Evolutionary conservation across 2,329 filamentous ascomycete species (phyloP), one percentile per base, ranked within the genome.

Genomic region (Cryoendolithus antarcticus): DNA sequence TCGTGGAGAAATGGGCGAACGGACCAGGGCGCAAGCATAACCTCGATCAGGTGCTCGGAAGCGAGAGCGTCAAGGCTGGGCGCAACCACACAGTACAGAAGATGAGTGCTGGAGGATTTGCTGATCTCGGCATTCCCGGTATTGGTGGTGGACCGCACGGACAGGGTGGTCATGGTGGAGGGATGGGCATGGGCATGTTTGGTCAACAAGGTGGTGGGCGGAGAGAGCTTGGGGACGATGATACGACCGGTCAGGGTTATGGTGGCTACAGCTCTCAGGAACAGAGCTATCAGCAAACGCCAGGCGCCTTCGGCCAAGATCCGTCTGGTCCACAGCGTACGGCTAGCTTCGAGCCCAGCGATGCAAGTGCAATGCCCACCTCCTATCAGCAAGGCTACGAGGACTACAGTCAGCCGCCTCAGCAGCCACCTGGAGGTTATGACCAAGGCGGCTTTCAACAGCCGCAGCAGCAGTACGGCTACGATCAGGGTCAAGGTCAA

Each of bases 61-160:
- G 86, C 0, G 78, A 93, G 39, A 86, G 83, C 5, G 91, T 98
- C 43, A 81, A 77, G 54, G 70, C 71, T 6, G 86, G 89, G 33
- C 80, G 79, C 58, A 98, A 96, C 58, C 86, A 94, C 57, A 53
- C 44, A 32, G 54, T 56, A 5, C 40, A 45, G 10, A 45, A 56
- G 2, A 37, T 41, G 39, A 41, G 31, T 12, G 39, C n/a, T n/a
- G n/a, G n/a, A n/a, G n/a, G n/a, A n/a, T n/a, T n/a, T n/a, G n/a
- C n/a, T n/a, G n/a, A n/a, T n/a, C n/a, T n/a, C n/a, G n/a, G n/a
- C n/a, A 34, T 1, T 41, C 34, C 30, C 39, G 31, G 4, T 10
- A 41, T 32, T 9, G 13, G 27, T 9, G 13, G 46, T 24, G 43
- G 35, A 19, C 33, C 44, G 3, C 37, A 41, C 3, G 45, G 44